Conservation (phyloP, 169 alveolate species). For the Perkinsus olseni region DNA sequence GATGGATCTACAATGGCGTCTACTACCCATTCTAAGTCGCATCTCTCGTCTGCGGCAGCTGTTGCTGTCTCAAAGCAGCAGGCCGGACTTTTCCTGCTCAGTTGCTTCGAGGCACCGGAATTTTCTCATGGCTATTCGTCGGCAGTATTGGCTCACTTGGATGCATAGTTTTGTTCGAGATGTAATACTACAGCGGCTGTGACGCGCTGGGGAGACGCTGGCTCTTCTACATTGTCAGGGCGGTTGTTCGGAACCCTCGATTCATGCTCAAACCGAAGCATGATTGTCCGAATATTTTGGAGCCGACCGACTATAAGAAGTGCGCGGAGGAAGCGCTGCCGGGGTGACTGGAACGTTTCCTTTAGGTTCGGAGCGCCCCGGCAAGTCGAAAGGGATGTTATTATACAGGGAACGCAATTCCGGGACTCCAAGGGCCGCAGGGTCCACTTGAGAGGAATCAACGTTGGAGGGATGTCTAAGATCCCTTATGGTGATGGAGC, state of each 20-base stretch:
- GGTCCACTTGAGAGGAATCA: conserved; percentile 4
- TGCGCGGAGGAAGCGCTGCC: neutral
- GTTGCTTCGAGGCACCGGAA: neutral
- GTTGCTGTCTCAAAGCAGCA: no score
- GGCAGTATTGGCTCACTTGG: neutral
- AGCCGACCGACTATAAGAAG: neutral
- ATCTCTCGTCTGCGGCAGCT: no score
- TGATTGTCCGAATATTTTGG: neutral
- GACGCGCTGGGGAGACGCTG: neutral
- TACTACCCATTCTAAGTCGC: no score
- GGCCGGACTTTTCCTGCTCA: no score
- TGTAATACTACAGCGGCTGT: neutral
- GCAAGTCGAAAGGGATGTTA: neutral
- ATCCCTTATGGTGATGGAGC: neutral
- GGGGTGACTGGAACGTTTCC: neutral
- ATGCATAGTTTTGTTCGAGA: neutral
- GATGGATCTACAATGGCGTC: no score
- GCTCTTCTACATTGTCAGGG: neutral
- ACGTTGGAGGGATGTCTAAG: conserved; percentile 9
- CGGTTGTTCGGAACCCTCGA: neutral
- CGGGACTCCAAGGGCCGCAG: neutral
- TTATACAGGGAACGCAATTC: neutral
- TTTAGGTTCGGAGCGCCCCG: neutral
- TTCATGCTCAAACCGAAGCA: neutral
- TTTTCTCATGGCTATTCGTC: neutral